These are phyloP conservation scores for Cutaneotrichosporon sp. DNA, from an alignment of 1,284 basidiomycete species.

Conservation along the genomic window DNA sequence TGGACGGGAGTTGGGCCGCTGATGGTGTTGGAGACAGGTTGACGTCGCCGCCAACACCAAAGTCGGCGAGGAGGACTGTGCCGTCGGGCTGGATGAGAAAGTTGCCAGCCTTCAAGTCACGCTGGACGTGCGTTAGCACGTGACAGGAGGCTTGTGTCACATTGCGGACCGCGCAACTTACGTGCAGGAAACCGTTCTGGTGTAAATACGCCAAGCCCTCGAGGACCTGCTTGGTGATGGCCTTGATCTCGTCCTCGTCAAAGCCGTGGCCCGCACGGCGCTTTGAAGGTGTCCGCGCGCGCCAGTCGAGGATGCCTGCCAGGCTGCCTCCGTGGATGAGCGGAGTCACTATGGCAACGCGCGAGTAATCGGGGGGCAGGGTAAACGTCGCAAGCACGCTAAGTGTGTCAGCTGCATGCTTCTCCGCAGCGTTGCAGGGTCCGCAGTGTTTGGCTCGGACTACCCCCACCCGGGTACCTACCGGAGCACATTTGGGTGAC, in stretches of 20 bases:
- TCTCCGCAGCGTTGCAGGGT: neutral
- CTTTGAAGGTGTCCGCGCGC: constrained; percentile 16
- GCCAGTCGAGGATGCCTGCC: constrained; percentile 44
- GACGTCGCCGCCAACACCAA: constrained; percentile 67
- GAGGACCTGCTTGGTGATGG: constrained; percentile 74
- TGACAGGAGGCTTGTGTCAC: constrained; percentile 7
- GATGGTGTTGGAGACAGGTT: constrained; percentile 29
- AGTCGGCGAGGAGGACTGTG: constrained; percentile 89
- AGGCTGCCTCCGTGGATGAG: constrained; percentile 45
- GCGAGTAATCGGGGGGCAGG: constrained; percentile 42
- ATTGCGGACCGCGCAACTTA: constrained; percentile 29
- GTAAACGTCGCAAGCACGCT: constrained; percentile 48
- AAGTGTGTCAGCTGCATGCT: constrained; percentile 1
- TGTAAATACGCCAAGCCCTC: constrained; percentile 84
- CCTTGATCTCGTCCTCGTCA: constrained; percentile 48
- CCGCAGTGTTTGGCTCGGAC: neutral
- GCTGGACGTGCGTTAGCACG: constrained; percentile 24
- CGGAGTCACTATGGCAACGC: constrained; percentile 48
- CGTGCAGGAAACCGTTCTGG: constrained; percentile 83
- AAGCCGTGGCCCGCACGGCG: constrained; percentile 14
- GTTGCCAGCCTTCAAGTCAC: constrained; percentile 70
- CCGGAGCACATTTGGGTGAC: constrained; percentile 48
- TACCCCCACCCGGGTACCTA: constrained; percentile 18
- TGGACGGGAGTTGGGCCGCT: constrained; percentile 14
- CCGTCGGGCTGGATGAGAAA: constrained; percentile 74